Conservation (phyloP, 2,329 filamentous ascomycete species). For the Penicillium paneum region DNA sequence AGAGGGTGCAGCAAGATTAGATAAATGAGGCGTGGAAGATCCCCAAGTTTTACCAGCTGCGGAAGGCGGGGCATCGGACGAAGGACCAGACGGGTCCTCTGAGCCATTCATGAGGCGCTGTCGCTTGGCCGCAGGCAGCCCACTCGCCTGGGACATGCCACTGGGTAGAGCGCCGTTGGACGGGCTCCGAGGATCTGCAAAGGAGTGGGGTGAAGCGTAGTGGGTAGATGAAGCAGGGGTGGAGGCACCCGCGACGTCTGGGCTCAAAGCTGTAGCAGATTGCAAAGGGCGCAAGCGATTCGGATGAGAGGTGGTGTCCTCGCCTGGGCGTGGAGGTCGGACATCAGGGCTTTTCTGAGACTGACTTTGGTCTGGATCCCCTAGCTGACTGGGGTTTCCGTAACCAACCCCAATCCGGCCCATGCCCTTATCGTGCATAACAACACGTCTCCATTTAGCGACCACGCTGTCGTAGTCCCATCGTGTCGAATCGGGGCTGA, state of each 20-base stretch:
- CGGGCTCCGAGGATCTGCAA: conserved; percentile 25
- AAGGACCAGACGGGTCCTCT: conserved; percentile 13
- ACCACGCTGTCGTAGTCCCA: conserved; percentile 51
- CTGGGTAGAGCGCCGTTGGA: conserved; percentile 9
- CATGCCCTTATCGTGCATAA: conserved; percentile 46
- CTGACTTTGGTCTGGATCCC: conserved; percentile 13
- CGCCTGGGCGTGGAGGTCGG: conserved; percentile 21
- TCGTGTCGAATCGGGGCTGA: conserved; percentile 34
- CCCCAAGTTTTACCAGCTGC: conserved; percentile 15
- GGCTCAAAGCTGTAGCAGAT: conserved; percentile 23
- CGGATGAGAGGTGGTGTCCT: conserved; percentile 22
- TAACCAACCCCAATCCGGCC: conserved; percentile 37
- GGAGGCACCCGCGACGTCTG: conserved; percentile 25
- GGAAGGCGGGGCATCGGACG: conserved; percentile 8
- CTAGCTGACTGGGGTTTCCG: conserved; percentile 13
- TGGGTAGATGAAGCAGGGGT: conserved; percentile 29
- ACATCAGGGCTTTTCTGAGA: conserved; percentile 15
- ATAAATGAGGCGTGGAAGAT: conserved; percentile 21
- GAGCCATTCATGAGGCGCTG: conserved; percentile 38
- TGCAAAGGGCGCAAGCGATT: conserved; percentile 25
- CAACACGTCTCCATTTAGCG: conserved; percentile 48
- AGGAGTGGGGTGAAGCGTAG: conserved; percentile 31
- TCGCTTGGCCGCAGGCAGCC: conserved; percentile 31
- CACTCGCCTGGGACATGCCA: conserved; percentile 11
- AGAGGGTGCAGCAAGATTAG: conserved; percentile 25